Base-by-base conservation (phyloP, 2,329 filamentous ascomycete species). In the Trichoderma arundinaceum region DNA sequence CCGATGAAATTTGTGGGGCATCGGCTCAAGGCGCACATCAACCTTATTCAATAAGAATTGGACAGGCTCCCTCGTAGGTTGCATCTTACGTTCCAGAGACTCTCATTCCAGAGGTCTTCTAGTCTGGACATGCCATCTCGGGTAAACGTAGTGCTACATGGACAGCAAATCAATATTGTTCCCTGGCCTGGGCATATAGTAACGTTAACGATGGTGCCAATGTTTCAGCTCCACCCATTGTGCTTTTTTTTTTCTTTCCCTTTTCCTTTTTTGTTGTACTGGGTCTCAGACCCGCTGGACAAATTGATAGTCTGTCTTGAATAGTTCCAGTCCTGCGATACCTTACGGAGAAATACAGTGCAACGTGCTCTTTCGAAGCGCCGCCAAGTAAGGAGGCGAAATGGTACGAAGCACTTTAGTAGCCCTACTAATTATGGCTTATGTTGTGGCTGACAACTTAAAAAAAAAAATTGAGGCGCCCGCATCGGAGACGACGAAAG, bases 171-270 rank as follows among this genome's bases (percentile, higher is more conserved):
- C 22, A 28, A 28, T 28, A 28, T 28, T 28, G 22, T 4, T 28
- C 22, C 22, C 22, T 28, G 22, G 22, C 22, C 22, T 3, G 22
- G 22, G 22, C 22, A 28, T 4, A 28, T 28, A 4, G 22, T 28
- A 28, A 28, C 22, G 22, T 28, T 28, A 28, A 28, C 22, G 22
- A 28, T 28, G 22, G 22, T 28, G 48, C 39, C 22, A 17, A 41
- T 38, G 49, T 54, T 43, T 54, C 49, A 63, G 48, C 41, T 54
- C 60, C 60, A 46, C 60, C 60, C 60, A 63, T 54, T 63, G 60
- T 63, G 39, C 46, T 9, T 33, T 13, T 38, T 4, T 22, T 2
- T 6, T 17, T 39, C n/a, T 43, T 4, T 15, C 12, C 15, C 15
- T 51, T 52, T 8, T 43, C 9, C 8, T 17, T 46, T 4, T 28